Base-by-base conservation (phyloP, 2,329 filamentous ascomycete genomes). In the Aspergillus fischeri region DNA sequence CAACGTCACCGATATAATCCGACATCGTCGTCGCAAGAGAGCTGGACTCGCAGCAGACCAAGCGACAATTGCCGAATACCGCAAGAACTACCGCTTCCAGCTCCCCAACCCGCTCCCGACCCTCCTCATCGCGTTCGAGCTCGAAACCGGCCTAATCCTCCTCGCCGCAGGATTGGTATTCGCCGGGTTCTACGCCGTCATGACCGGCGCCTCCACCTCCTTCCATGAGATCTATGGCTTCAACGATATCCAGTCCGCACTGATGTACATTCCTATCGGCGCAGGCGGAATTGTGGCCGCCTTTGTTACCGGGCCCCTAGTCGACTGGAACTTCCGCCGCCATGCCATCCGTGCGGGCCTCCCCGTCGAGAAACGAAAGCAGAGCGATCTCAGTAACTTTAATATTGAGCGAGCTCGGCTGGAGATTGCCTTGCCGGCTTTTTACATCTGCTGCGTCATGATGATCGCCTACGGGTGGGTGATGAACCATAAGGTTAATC, bases 271-370 rank as follows among this genome's bases (percentile, higher is more conserved):
- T 67, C 35, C 66, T 59, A 73, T 56, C 54, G 68, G 67, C 3
- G 54, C 54, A 11, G 67, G 68, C 3, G 60, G 60, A 0, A 52
- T 64, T 9, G 17, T 63, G 1, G 61, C 66, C n/a, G 58, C 65
- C 5, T 62, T 68, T 25, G 58, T 76, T 17, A 73, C 70, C 35
- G 88, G 90, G 4, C 78, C 79, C 2, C 62, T 85, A 7, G 80
- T 90, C 35, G 88, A 90, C 70, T 86, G 83, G 80, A 91, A 92
- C 71, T 94, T 89, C 70, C 80, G 85, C 6, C 83, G 88, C 42
- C 81, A 86, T 49, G 88, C 89, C 1, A 79, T 77, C 51, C 79
- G 80, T 32, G 76, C 87, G 17, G 85, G 85, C 5, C 77, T 91
- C 56, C 75, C 77, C 2, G 82, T 91, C 58, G 81, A 84, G 52